Percentiles rank a stretch among this genome's conserved stretches.
These are phyloP conservation scores for Russula virescens DNA, from an alignment of 768 basidiomycete species.

Conservation along the genomic window DNA sequence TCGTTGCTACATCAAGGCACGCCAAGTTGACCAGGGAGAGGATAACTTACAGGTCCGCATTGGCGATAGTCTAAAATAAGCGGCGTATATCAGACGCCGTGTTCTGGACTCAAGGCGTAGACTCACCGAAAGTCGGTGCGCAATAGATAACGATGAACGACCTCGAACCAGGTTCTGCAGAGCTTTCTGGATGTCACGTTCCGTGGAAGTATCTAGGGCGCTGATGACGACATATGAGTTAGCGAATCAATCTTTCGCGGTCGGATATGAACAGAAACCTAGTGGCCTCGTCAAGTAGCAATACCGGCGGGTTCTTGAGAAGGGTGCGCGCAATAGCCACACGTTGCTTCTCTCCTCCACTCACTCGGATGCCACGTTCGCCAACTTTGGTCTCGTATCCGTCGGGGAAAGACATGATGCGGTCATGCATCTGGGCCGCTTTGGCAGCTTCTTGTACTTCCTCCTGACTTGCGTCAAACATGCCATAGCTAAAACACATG, in stretches of 20 bases:
- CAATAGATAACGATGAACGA: constrained; percentile 70
- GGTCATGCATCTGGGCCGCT: constrained; percentile 84
- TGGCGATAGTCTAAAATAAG: constrained; percentile 44
- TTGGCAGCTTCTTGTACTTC: constrained; percentile 76
- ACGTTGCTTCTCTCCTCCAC: constrained; percentile 87
- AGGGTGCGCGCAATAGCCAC: constrained; percentile 85
- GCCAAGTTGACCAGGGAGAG: constrained; percentile 5
- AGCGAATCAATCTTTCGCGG: not conserved
- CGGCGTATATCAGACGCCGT: constrained; percentile 12
- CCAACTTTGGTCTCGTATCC: constrained; percentile 85
- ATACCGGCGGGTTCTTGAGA: constrained; percentile 77
- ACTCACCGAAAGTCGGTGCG: constrained; percentile 65
- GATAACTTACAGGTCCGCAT: constrained; percentile 42
- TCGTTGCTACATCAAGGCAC: constrained; percentile 19
- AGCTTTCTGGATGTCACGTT: constrained; percentile 85
- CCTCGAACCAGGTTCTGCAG: constrained; percentile 73
- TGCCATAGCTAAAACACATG: constrained; percentile 54
- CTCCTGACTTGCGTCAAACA: constrained; percentile 59
- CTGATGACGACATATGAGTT: constrained; percentile 32
- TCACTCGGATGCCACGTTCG: constrained; percentile 80
- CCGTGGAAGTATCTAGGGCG: constrained; percentile 85
- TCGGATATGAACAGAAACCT: constrained; percentile 38
- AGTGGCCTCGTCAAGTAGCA: constrained; percentile 74
- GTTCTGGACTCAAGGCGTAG: constrained; percentile 7
- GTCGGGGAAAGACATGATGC: constrained; percentile 78